Evolutionary conservation across 345 rosid genomes (phyloP), one percentile per base, ranked within the genome.

Genomic region (Aurinia saxatilis): DNA sequence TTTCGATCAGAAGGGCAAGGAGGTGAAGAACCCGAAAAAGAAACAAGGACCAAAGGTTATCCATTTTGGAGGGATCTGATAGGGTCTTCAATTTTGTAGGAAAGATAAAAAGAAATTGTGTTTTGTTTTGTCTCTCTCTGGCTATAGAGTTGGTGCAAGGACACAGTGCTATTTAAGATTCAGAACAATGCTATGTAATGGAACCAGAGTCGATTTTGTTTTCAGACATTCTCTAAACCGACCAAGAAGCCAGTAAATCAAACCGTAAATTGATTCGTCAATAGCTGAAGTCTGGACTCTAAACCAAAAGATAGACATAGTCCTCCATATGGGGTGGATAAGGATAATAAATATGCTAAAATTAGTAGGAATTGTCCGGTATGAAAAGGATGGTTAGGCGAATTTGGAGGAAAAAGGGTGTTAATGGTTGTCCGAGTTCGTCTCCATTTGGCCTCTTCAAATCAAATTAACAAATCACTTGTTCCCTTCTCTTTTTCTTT

Each of bases 21-120:
- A 65, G 39, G 61, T 50, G 62, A 80, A 78, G 47, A 78, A 77
- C 68, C 53, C 70, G 33, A 73, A 75, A 77, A 90, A 74, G 82
- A 73, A 81, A 37, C 71, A 78, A 67, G 91, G 81, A 39, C 76
- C 84, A 38, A 93, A 82, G 82, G 85, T 90, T 31, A 81, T 93
- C 21, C 85, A 74, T 73, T 87, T 85, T 75, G 68, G 87, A 10
- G 48, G 6, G 57, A 60, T 77, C 41, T 67, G 1, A 38, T 73
- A 67, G 67, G 60, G 68, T 64, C 61, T 3, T 57, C 65, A 71
- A 19, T 71, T 65, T 71, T 71, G 71, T 50, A 50, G 41, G 30
- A 54, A 55, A 62, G 12, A 11, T 67, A 10, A 10, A n/a, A n/a
- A n/a, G n/a, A 2, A 7, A 5, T 29, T 35, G 38, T 15, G 6